These are phyloP conservation scores for Polytolypa hystricis DNA, from an alignment of 2,329 filamentous ascomycete species.

Conservation along the genomic window DNA sequence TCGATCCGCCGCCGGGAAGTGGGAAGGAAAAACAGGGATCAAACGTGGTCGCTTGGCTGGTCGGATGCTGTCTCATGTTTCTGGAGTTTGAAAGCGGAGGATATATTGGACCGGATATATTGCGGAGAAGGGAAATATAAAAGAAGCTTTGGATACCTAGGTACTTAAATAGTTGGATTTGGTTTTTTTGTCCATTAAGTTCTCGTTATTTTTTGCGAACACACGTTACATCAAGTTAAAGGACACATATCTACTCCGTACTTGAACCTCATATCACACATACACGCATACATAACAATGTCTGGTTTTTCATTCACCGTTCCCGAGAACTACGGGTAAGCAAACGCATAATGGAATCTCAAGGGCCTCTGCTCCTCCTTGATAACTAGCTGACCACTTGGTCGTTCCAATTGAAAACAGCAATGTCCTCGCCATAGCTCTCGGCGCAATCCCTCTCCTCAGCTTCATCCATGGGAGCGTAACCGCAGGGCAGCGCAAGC, in stretches of 20 bases:
- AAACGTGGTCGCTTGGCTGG: no score
- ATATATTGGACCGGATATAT: no score
- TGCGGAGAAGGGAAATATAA: no score
- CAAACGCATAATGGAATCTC: slow-evolving; percentile 1
- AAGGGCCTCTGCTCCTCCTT: neutral
- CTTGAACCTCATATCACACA: no score
- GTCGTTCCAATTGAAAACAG: slow-evolving; percentile 25
- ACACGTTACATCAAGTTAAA: neutral
- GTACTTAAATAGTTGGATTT: neutral
- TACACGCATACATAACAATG: no score
- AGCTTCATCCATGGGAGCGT: slow-evolving; percentile 40
- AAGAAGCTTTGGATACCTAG: neutral
- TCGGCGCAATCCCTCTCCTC: slow-evolving; percentile 44
- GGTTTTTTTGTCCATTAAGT: neutral
- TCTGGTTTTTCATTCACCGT: no score
- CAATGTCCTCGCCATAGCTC: slow-evolving; percentile 44
- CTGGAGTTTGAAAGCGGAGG: no score
- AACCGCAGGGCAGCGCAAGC: slow-evolving; percentile 37
- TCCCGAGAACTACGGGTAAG: slow-evolving; percentile 40
- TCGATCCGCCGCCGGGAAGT: no score
- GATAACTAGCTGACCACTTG: neutral
- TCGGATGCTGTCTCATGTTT: no score
- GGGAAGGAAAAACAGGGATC: no score
- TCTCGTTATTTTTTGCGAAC: neutral
- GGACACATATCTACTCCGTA: no score